Conservation (phyloP, 73 alveolate species). For the Paramecium sexaurelia region DNA sequence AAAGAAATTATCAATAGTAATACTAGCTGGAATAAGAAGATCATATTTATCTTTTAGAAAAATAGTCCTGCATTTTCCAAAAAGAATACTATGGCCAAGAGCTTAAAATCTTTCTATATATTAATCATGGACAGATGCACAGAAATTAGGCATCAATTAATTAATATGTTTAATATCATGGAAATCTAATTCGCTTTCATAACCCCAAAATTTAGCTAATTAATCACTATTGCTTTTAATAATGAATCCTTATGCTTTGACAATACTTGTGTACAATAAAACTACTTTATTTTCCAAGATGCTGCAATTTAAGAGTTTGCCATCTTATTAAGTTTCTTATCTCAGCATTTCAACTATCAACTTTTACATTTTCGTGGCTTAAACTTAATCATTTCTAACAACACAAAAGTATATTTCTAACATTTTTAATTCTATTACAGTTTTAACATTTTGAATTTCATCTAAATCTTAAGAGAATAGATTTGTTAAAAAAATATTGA, state of each 20-base stretch:
- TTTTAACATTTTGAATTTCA: not conserved
- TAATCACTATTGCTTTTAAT: not conserved
- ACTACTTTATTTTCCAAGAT: not conserved
- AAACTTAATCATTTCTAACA: not conserved
- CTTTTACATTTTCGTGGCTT: not conserved
- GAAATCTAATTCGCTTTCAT: constrained; percentile 1
- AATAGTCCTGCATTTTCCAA: not conserved
- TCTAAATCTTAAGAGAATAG: not conserved
- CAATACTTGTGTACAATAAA: not conserved
- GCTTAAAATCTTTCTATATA: not conserved
- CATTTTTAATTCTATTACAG: not conserved
- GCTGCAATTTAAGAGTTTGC: not conserved
- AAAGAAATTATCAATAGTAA: constrained; percentile 34
- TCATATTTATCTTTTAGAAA: not conserved
- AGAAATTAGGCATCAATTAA: constrained; percentile 24
- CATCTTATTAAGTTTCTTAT: not conserved
- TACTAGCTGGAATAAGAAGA: constrained; percentile 21
- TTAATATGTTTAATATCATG: constrained; percentile 6
- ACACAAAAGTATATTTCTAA: not conserved
- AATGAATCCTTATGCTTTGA: not conserved
- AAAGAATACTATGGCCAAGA: not conserved
- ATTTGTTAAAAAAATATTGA: not conserved
- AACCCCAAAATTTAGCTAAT: constrained; percentile 18
- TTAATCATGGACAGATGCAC: not conserved
- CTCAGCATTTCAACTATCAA: not conserved